phyloP scores from a whole-genome alignment of 1,139 yeast species.

The Eremothecium sinecaudum region DNA sequence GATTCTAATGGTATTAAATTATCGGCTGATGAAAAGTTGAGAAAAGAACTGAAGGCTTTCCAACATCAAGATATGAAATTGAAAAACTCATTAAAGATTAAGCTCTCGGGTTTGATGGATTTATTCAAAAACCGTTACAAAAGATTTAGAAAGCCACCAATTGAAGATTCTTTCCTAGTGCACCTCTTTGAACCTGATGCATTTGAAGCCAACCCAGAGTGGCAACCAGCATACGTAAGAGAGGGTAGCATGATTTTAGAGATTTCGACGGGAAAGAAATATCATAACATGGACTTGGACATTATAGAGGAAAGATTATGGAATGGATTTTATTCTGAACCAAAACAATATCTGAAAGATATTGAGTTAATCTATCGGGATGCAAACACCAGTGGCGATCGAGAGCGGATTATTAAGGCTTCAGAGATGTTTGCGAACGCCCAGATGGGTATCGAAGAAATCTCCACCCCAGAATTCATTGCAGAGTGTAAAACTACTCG shows the following conservation, averaged over 20 bases:
- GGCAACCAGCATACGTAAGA: slow-evolving; percentile 43
- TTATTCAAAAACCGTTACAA: slow-evolving; percentile 77
- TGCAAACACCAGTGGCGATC: slow-evolving; percentile 62
- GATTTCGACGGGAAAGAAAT: slow-evolving; percentile 59
- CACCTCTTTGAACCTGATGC: slow-evolving; percentile 64
- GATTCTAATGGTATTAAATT: slow-evolving; percentile 21
- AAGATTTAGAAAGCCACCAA: slow-evolving; percentile 79
- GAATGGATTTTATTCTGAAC: slow-evolving; percentile 94
- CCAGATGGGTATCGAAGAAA: slow-evolving; percentile 89
- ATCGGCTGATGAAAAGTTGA: slow-evolving; percentile 20
- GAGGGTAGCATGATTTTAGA: slow-evolving; percentile 78
- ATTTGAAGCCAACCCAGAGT: slow-evolving; percentile 20
- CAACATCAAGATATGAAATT: slow-evolving; percentile 70
- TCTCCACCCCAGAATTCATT: slow-evolving; percentile 61
- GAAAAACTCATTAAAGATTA: slow-evolving; percentile 75
- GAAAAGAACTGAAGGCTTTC: slow-evolving; percentile 38
- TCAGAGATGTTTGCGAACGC: slow-evolving; percentile 96
- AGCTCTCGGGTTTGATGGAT: slow-evolving; percentile 82
- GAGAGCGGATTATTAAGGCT: slow-evolving; percentile 80
- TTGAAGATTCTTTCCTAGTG: slow-evolving; percentile 63
- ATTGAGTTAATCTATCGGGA: slow-evolving; percentile 77
- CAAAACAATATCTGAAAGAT: slow-evolving; percentile 79
- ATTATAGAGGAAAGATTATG: slow-evolving; percentile 89
- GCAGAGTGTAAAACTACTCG: slow-evolving; percentile 70
- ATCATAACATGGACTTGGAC: slow-evolving; percentile 84